These are phyloP conservation scores for Iberis amara DNA, from an alignment of 441 rosid species.

Conservation along the genomic window DNA sequence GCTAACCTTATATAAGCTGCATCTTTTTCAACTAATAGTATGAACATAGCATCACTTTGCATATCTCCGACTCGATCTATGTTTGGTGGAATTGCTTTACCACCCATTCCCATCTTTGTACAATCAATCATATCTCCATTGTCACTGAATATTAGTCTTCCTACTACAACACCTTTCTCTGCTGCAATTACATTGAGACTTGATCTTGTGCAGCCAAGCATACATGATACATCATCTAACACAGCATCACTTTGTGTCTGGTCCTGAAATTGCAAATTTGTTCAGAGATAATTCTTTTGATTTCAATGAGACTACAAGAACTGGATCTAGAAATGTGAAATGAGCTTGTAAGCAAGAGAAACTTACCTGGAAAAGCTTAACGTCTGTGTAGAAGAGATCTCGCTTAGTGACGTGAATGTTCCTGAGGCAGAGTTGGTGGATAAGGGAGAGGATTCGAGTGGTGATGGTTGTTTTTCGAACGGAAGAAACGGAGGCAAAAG, in stretches of 20 bases:
- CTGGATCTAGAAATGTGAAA: not conserved
- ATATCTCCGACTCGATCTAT: conserved; percentile 91
- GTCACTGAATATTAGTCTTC: conserved; percentile 86
- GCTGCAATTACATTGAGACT: conserved; percentile 85
- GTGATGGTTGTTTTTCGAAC: conserved; percentile 91
- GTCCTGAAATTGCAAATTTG: conserved; percentile 43
- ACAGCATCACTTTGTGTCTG: conserved; percentile 82
- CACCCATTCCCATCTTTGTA: conserved; percentile 96
- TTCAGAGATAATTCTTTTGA: no score
- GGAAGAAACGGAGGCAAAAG: conserved; percentile 68
- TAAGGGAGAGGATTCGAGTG: conserved; percentile 65
- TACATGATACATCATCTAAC: conserved; percentile 86
- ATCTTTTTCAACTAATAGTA: conserved; percentile 83
- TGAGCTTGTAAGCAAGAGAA: not conserved
- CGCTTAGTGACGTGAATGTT: conserved; percentile 92
- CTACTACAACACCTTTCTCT: conserved; percentile 93
- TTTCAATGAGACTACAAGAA: not conserved
- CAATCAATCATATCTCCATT: conserved; percentile 96
- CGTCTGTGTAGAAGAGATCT: conserved; percentile 95
- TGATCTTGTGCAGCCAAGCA: conserved; percentile 86
- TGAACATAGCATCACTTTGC: conserved; percentile 85
- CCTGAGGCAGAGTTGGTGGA: conserved; percentile 78
- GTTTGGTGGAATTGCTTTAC: conserved; percentile 92
- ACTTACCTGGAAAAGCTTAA: conserved; percentile 64
- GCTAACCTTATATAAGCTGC: conserved; percentile 91